Evolutionary conservation across 768 basidiomycete species (phyloP).

Genomic region (Suillus subaureus): DNA sequence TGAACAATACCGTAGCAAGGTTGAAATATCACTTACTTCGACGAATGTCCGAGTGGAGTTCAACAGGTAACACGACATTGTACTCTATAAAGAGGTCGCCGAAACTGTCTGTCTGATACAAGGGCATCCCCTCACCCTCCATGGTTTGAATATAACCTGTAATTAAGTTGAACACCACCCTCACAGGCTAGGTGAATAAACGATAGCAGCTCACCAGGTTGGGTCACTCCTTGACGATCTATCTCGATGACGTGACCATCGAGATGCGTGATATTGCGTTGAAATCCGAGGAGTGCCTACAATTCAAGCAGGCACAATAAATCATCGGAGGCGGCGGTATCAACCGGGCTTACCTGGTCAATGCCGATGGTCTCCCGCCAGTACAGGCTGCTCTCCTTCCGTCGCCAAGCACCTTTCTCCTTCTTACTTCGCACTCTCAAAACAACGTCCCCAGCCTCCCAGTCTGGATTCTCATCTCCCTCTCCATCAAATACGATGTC

Average conservation of each 20-base stretch:
- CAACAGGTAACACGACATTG: constrained; percentile 83
- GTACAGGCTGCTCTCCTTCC: constrained; percentile 90
- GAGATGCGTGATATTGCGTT: constrained; percentile 87
- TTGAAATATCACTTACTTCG: constrained; percentile 60
- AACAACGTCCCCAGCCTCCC: constrained; percentile 93
- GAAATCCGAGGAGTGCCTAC: constrained; percentile 96
- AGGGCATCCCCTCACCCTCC: constrained; percentile 88
- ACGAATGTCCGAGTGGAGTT: constrained; percentile 66
- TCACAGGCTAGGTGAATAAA: not conserved
- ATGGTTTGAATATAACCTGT: constrained; percentile 84
- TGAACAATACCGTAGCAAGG: not conserved
- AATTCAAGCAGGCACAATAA: not conserved
- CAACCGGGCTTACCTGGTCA: constrained; percentile 62
- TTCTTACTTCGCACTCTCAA: constrained; percentile 80
- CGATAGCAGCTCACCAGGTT: constrained; percentile 64
- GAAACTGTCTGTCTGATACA: constrained; percentile 54
- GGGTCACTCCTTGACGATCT: constrained; percentile 79
- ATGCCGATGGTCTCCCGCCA: constrained; percentile 91
- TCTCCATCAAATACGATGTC: constrained; percentile 96
- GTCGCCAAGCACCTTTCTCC: constrained; percentile 77
- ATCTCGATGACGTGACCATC: constrained; percentile 82
- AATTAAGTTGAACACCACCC: not conserved
- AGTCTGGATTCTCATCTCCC: constrained; percentile 93
- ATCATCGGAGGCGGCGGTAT: not conserved
- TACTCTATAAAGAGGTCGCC: constrained; percentile 95